Conservation (phyloP, 2,329 filamentous ascomycete genomes). For the Elsinoe ampelina region DNA sequence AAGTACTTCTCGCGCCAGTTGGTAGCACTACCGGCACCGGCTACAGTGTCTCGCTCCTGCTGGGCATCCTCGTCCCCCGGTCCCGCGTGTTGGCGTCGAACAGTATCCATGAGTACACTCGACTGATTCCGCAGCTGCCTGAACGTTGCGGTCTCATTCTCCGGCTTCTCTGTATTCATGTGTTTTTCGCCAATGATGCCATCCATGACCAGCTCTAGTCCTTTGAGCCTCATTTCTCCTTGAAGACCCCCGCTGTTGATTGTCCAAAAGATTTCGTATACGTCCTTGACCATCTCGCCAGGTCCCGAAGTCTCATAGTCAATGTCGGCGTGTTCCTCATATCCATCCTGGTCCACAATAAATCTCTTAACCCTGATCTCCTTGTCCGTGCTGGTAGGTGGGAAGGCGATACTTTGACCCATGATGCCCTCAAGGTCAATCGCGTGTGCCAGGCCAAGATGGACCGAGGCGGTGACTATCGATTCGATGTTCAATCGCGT, state of each 20-base stretch:
- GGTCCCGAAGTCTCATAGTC: conserved; percentile 28
- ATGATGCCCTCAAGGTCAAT: conserved; percentile 31
- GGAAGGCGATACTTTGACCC: conserved; percentile 28
- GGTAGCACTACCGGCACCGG: neutral
- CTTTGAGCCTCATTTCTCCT: conserved; percentile 36
- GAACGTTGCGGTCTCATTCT: neutral
- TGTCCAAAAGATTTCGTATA: conserved; percentile 38
- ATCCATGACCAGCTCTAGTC: conserved; percentile 22
- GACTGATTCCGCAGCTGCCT: neutral
- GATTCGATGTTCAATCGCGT: conserved; percentile 32
- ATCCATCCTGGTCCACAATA: conserved; percentile 31
- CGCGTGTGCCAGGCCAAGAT: neutral
- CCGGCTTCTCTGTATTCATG: neutral
- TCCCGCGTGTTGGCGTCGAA: neutral
- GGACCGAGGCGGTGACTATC: neutral
- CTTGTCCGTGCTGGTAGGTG: conserved; percentile 27
- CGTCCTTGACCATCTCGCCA: conserved; percentile 25
- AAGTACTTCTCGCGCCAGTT: conserved; percentile 2
- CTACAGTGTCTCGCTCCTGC: too few species aligned
- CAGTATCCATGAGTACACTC: neutral
- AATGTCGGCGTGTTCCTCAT: conserved; percentile 25
- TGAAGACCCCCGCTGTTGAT: conserved; percentile 33
- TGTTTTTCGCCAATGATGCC: neutral
- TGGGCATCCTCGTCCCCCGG: neutral
- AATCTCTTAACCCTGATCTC: conserved; percentile 35